Evolutionary conservation across 129 eudicot species (phyloP).

Genomic region (Chrysanthemum lavandulifolium): DNA sequence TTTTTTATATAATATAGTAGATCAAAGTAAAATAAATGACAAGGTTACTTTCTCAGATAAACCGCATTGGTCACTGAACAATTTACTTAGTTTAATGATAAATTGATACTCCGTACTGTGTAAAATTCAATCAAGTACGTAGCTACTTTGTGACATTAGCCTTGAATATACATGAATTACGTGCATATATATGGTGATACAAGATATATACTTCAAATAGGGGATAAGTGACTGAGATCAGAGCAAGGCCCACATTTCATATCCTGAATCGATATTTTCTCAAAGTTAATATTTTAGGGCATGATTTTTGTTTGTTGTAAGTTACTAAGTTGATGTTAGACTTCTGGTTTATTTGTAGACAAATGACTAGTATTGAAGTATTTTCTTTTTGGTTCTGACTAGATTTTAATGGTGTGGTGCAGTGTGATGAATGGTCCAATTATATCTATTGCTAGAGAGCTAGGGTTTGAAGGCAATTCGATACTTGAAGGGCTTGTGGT

Average conservation of each 20-base stretch:
- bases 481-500: constrained; percentile 87
- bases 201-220: not conserved
- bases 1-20: too few species aligned
- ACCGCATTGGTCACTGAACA: too few species aligned
- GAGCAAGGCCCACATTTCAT: constrained; percentile 11
- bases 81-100: too few species aligned
- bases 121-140: too few species aligned
- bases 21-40: too few species aligned
- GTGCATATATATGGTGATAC: not conserved
- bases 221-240: not conserved
- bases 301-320: not conserved
- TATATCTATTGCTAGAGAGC: constrained; percentile 68
- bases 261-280: not conserved
- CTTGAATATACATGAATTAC: not conserved
- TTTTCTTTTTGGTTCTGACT: not conserved
- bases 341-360: not conserved
- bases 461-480: constrained; percentile 83
- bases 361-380: not conserved
- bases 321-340: not conserved
- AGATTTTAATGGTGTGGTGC: constrained; percentile 27
- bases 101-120: too few species aligned
- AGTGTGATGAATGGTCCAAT: constrained; percentile 93
- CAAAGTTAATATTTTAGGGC: constrained; percentile 1
- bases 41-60: too few species aligned
- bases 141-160: too few species aligned